Conservation (phyloP, 2,329 filamentous ascomycete genomes). For the Aspergillus udagawae region DNA sequence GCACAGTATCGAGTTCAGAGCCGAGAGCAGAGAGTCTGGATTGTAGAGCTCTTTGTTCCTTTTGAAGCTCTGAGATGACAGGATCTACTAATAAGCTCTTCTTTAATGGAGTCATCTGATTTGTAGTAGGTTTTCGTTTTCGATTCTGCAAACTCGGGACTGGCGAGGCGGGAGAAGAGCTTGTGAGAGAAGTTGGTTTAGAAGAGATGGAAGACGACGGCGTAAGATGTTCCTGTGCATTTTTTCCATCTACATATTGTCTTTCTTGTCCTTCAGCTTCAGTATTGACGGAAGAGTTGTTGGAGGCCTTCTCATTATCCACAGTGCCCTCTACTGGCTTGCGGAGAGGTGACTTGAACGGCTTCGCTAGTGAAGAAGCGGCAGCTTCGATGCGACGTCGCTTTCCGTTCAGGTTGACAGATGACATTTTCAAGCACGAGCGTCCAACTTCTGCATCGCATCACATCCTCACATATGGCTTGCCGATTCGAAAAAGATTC, state of each 20-base stretch:
- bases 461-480: neutral
- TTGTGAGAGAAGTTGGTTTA: neutral
- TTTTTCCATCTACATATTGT: neutral
- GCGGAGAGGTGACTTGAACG: slow-evolving; percentile 68
- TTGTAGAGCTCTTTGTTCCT: slow-evolving; percentile 31
- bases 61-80: slow-evolving; percentile 31
- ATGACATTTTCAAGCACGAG: slow-evolving; percentile 11
- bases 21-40: slow-evolving; percentile 29
- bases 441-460: neutral
- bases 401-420: slow-evolving; percentile 46
- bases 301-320: slow-evolving; percentile 8
- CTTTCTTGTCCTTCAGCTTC: neutral
- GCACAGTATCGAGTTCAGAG: slow-evolving; percentile 46
- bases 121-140: slow-evolving; percentile 6
- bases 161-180: slow-evolving; percentile 1
- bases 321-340: slow-evolving; percentile 29
- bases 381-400: slow-evolving; percentile 60
- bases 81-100: slow-evolving; percentile 17
- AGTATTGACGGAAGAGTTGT: neutral
- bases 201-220: neutral
- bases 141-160: neutral
- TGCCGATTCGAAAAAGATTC: neutral
- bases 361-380: slow-evolving; percentile 59
- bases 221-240: neutral
- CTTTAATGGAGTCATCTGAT: slow-evolving; percentile 9